These are phyloP conservation scores for Calonectria crousiana DNA, from an alignment of 2,329 filamentous ascomycete genomes.

Conservation along the genomic window DNA sequence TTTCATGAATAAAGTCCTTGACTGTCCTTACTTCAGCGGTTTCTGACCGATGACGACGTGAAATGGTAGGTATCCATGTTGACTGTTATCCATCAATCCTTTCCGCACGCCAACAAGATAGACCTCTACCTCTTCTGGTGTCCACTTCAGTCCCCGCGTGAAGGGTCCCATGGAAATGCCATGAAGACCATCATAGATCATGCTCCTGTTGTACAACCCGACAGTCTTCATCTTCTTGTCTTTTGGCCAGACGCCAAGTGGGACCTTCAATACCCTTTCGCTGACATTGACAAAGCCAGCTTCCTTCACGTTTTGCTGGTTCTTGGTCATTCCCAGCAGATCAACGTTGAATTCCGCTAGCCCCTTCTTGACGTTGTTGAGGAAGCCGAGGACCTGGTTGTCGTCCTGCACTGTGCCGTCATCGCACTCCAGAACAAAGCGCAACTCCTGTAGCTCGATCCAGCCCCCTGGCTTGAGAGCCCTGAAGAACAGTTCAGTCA, in stretches of 20 bases:
- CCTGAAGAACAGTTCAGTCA: not conserved
- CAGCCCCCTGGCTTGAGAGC: constrained; percentile 58
- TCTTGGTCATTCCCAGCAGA: constrained; percentile 5
- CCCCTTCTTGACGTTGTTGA: constrained; percentile 35
- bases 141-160: constrained; percentile 8
- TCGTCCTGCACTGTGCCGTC: constrained; percentile 44
- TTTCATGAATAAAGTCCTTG: too few relatives aligned
- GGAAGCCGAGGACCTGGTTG: constrained; percentile 22
- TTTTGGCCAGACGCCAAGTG: not conserved
- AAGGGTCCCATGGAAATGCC: constrained; percentile 4
- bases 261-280: constrained; percentile 1
- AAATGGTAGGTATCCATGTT: constrained; percentile 13
- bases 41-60: constrained; percentile 7
- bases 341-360: constrained; percentile 1
- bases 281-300: not conserved
- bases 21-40: not conserved
- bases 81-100: not conserved
- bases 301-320: not conserved
- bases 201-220: constrained; percentile 7
- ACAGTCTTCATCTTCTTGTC: constrained; percentile 10
- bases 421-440: constrained; percentile 47
- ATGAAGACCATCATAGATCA: constrained; percentile 1
- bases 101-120: constrained; percentile 2
- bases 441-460: constrained; percentile 57
- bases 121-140: not conserved